Conservation (phyloP, 1,284 basidiomycete genomes). For the Peniophora sp. region DNA sequence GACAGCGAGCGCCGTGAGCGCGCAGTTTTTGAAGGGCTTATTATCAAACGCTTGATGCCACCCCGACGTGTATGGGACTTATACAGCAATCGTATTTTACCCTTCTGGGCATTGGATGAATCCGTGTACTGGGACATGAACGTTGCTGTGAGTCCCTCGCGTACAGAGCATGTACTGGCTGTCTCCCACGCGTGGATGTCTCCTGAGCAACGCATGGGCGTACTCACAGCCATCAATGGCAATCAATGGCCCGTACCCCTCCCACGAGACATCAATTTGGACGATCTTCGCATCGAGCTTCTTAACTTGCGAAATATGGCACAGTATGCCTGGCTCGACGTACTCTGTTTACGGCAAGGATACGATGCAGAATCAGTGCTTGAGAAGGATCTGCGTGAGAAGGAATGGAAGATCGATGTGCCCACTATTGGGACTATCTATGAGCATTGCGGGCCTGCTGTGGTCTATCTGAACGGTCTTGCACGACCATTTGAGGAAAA, state of each 20-base stretch:
- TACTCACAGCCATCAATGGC: not conserved
- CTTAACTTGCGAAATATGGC: conserved; percentile 2
- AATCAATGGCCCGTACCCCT: conserved; percentile 1
- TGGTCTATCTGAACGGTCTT: not conserved
- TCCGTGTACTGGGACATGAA: too few species aligned
- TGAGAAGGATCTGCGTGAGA: not conserved
- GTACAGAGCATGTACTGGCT: not conserved
- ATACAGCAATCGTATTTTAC: not conserved
- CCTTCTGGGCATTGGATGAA: too few species aligned
- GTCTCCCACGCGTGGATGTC: conserved; percentile 1
- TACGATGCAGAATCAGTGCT: not conserved
- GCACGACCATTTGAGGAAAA: not conserved
- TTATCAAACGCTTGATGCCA: not conserved
- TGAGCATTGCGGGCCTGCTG: not conserved
- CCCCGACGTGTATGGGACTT: not conserved
- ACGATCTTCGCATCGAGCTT: conserved; percentile 1
- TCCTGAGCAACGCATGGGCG: not conserved
- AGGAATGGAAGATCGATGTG: not conserved
- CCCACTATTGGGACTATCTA: not conserved
- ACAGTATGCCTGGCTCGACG: not conserved
- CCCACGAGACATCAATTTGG: not conserved
- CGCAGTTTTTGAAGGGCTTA: not conserved
- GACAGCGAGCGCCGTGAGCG: not conserved
- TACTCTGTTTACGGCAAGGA: conserved; percentile 1
- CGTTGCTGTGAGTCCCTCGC: too few species aligned